Percentiles rank a stretch among this genome's conserved stretches.
Evolutionary conservation across 441 rosid species (phyloP).

Genomic region (Manihot esculenta): DNA sequence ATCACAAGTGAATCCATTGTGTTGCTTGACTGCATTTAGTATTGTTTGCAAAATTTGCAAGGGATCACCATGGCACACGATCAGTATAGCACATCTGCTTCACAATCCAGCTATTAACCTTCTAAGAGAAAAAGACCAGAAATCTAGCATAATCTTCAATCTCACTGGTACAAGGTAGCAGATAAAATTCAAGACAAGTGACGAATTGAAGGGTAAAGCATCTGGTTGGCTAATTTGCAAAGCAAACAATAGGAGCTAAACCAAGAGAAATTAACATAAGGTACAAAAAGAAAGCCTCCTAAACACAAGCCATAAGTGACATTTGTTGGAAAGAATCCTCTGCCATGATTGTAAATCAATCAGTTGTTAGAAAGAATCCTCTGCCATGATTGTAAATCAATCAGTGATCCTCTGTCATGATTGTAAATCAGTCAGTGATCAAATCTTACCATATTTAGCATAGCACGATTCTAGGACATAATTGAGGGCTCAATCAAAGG

Average conservation of each 20-base stretch:
- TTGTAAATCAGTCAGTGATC: too few relatives aligned
- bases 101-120: not conserved
- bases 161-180: not conserved
- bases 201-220: not conserved
- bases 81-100: conserved; percentile 54
- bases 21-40: conserved; percentile 46
- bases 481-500: too few relatives aligned
- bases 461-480: too few relatives aligned
- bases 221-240: not conserved
- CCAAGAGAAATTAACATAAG: not conserved
- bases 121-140: not conserved
- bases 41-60: conserved; percentile 83
- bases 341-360: too few relatives aligned
- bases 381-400: too few relatives aligned
- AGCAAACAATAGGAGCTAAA: not conserved
- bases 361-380: too few relatives aligned
- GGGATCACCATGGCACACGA: conserved; percentile 93
- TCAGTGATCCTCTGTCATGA: too few relatives aligned
- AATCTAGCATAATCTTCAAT: not conserved
- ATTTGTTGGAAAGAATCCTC: too few relatives aligned
- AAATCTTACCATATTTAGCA: too few relatives aligned
- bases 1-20: conserved; percentile 20
- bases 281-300: not conserved
- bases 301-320: not conserved
- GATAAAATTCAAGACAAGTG: not conserved